A percentile compares a stretch with the other conserved stretches of the same genome.
These are phyloP conservation scores for Tetragonia tetragonoides DNA, from an alignment of 148 eudicot species.

Conservation along the genomic window DNA sequence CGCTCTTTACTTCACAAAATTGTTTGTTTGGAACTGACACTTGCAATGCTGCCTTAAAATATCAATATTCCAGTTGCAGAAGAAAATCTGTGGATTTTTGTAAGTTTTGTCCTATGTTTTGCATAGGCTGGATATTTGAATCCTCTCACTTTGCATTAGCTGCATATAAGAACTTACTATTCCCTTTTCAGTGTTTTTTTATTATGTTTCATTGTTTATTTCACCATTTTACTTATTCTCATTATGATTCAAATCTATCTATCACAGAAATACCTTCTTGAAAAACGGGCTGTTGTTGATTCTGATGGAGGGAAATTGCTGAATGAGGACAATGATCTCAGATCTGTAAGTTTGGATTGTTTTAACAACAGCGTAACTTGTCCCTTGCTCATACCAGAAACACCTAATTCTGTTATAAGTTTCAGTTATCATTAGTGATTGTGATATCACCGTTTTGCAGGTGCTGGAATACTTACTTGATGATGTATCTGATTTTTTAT, in stretches of 20 bases:
- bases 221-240: slow-evolving; percentile 3
- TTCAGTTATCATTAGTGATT: slow-evolving; percentile 8
- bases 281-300: slow-evolving; percentile 75
- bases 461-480: slow-evolving; percentile 80
- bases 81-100: too few species aligned
- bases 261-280: slow-evolving; percentile 82
- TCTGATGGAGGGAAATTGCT: slow-evolving; percentile 84
- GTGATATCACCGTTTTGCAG: slow-evolving; percentile 34
- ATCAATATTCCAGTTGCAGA: too few species aligned
- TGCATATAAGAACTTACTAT: background rate
- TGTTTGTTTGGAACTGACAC: too few species aligned
- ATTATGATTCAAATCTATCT: slow-evolving; percentile 7
- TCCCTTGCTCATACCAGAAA: background rate
- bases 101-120: too few species aligned
- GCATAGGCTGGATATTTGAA: too few species aligned
- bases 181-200: background rate
- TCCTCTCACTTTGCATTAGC: too few species aligned
- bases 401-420: background rate
- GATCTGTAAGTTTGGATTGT: slow-evolving; percentile 64
- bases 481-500: slow-evolving; percentile 73
- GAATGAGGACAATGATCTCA: slow-evolving; percentile 87
- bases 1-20: too few species aligned
- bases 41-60: too few species aligned
- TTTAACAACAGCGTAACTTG: background rate
- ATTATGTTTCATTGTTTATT: background rate